A percentile compares a stretch with the other conserved stretches of the same genome.
These are phyloP conservation scores for Gnomoniopsis smithogilvyi DNA, from an alignment of 2,329 filamentous ascomycete genomes.

Conservation along the genomic window DNA sequence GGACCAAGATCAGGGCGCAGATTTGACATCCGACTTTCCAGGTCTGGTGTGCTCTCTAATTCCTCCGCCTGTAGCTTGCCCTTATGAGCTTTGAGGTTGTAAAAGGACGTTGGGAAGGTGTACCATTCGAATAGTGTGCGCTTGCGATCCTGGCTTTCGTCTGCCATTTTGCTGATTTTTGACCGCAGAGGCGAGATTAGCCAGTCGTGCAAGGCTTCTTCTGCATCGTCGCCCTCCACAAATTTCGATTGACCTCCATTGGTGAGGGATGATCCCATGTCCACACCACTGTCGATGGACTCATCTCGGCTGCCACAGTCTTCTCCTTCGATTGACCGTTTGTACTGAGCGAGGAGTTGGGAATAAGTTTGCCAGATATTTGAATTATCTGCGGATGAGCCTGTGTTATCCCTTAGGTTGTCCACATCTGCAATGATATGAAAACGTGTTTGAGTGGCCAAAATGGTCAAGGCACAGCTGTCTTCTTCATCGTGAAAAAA, in stretches of 20 bases:
- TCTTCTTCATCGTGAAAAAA: constrained; percentile 9
- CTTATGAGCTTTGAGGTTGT: neutral
- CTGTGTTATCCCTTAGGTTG: neutral
- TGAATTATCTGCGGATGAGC: neutral
- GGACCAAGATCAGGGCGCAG: neutral
- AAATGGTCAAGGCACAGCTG: constrained; percentile 4
- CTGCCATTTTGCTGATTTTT: neutral
- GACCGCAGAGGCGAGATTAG: neutral
- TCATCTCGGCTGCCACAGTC: neutral
- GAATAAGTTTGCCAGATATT: neutral
- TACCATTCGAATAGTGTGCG: constrained; percentile 6
- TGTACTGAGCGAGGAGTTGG: neutral
- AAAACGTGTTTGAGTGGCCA: neutral
- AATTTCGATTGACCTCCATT: neutral
- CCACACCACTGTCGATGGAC: constrained; percentile 5
- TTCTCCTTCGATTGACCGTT: neutral
- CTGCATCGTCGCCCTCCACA: neutral
- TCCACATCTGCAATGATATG: constrained; percentile 4
- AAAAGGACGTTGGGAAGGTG: neutral
- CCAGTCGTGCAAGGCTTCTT: neutral
- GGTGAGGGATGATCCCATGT: neutral
- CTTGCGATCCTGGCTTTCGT: no score
- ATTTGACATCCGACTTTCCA: constrained; percentile 1
- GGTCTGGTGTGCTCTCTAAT: neutral
- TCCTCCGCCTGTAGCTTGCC: neutral